Conservation (phyloP, 768 basidiomycete species). For the Pleurotus salmoneostramineus region DNA sequence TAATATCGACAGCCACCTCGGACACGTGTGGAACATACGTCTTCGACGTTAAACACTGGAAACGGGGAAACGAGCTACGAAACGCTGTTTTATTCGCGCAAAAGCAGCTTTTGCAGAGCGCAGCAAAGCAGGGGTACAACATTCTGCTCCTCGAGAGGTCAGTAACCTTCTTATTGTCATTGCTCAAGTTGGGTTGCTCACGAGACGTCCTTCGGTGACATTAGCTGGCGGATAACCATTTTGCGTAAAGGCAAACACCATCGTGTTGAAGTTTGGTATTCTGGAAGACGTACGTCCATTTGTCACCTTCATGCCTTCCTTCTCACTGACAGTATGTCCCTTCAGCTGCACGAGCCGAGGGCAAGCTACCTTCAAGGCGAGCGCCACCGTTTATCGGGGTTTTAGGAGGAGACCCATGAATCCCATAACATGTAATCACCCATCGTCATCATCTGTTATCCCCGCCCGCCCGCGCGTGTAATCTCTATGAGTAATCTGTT, state of each 20-base stretch:
- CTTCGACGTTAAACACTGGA: slow-evolving; percentile 49
- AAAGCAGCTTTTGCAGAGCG: slow-evolving; percentile 56
- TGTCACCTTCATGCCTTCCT: neutral
- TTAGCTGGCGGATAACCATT: slow-evolving; percentile 65
- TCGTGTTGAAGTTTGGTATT: slow-evolving; percentile 69
- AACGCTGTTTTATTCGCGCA: slow-evolving; percentile 60
- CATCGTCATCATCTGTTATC: too few species aligned
- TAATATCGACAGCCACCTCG: slow-evolving; percentile 46
- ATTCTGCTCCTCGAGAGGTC: slow-evolving; percentile 67
- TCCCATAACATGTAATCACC: too few species aligned
- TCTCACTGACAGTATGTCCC: slow-evolving; percentile 7
- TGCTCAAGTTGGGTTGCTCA: neutral
- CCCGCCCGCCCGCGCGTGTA: too few species aligned
- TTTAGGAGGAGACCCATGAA: slow-evolving; percentile 35
- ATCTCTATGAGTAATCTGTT: too few species aligned
- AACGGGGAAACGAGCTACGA: slow-evolving; percentile 41
- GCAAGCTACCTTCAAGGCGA: slow-evolving; percentile 39
- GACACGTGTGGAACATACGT: slow-evolving; percentile 60
- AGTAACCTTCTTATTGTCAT: slow-evolving; percentile 8
- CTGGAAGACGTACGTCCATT: slow-evolving; percentile 47
- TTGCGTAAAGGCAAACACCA: slow-evolving; percentile 58
- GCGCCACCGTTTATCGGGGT: slow-evolving; percentile 69
- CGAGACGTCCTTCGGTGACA: slow-evolving; percentile 6
- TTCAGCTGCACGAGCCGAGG: slow-evolving; percentile 50
- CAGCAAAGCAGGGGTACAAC: slow-evolving; percentile 55